Evolutionary conservation across 2,329 filamentous ascomycete species (phyloP), one percentile per base, ranked within the genome.

Genomic region (Sodiomyces alkalinus): DNA sequence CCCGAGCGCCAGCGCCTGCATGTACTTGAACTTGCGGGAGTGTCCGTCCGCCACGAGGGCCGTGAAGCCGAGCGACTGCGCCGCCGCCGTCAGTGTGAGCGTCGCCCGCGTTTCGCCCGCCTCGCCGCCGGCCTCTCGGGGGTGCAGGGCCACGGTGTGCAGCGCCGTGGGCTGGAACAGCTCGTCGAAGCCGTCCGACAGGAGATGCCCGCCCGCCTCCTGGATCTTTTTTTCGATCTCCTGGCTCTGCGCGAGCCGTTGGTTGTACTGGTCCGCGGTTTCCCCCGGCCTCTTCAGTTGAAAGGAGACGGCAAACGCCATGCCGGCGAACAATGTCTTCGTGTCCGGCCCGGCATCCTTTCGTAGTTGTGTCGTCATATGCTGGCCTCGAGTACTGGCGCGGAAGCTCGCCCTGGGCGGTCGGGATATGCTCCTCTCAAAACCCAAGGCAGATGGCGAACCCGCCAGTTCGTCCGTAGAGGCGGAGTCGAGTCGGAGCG

Each of bases 1-100:
- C 1, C 82, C 83, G 1, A 98, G 67, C 0, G 90, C 86, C 3
- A 98, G 67, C 0, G 90, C 90, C 53, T 96, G 86, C 64, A 96
- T 80, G 49, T 90, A 94, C 48, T 96, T 98, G 27, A 75, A 70
- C 37, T 83, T 85, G 26, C 87, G 74, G 6, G 80, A 90, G 48
- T 93, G 80, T 4, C 72, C 69, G 44, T 96, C 82, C 0, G 86
- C 78, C 34, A 98, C 80, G 10, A 96, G 58, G 4, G 83, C 86
- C 0, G 80, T 74, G 45, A 98, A 96, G 1, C 81, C 77, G 1
- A 74, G 58, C 2, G 64, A 53, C 19, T 56, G 44, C 14, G 67
- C 66, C 14, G 58, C 49, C 8, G 58, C 39, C 2, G 57, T 70
- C 1, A 92, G 60, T 1, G 49, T 56, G 12, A 90, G 29, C 10